Evolutionary conservation across 257 asterid genomes (phyloP).

Genomic region (Plantago elongata): DNA sequence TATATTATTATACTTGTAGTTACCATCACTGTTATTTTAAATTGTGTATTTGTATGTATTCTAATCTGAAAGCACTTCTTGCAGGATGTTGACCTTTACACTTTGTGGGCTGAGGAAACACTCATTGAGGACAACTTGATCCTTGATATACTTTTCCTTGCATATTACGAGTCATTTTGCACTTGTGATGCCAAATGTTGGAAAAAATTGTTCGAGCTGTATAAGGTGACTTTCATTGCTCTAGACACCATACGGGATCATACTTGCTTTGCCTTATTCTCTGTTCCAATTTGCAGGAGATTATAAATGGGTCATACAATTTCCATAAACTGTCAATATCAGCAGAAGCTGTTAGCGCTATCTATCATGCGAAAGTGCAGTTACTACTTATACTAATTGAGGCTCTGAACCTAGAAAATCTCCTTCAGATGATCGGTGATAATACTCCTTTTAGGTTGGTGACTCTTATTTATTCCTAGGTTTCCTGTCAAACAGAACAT

Average conservation of each 20-base stretch:
- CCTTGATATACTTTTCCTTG: constrained; percentile 79
- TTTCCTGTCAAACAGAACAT: constrained; percentile 8
- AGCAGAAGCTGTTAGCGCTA: constrained; percentile 56
- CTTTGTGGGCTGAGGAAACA: constrained; percentile 90
- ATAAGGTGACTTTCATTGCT: constrained; percentile 54
- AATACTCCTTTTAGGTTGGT: constrained; percentile 75
- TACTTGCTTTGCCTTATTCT: constrained; percentile 17
- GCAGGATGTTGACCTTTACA: constrained; percentile 75
- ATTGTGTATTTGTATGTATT: constrained; percentile 13
- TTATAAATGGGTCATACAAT: constrained; percentile 60
- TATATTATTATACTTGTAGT: not conserved
- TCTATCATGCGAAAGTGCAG: constrained; percentile 78
- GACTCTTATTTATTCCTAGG: constrained; percentile 12
- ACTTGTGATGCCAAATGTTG: constrained; percentile 68
- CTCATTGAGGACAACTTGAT: constrained; percentile 77
- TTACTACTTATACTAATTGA: constrained; percentile 79
- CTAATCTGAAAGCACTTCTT: constrained; percentile 17
- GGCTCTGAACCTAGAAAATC: constrained; percentile 79
- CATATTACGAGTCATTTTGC: constrained; percentile 68
- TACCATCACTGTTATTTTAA: not conserved
- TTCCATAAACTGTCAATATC: constrained; percentile 74
- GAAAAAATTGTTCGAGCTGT: constrained; percentile 66
- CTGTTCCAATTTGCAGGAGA: constrained; percentile 46
- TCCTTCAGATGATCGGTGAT: constrained; percentile 90
- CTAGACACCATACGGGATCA: constrained; percentile 17